Conservation (phyloP, 257 asterid genomes). For the Thymus quinquecostatus region DNA sequence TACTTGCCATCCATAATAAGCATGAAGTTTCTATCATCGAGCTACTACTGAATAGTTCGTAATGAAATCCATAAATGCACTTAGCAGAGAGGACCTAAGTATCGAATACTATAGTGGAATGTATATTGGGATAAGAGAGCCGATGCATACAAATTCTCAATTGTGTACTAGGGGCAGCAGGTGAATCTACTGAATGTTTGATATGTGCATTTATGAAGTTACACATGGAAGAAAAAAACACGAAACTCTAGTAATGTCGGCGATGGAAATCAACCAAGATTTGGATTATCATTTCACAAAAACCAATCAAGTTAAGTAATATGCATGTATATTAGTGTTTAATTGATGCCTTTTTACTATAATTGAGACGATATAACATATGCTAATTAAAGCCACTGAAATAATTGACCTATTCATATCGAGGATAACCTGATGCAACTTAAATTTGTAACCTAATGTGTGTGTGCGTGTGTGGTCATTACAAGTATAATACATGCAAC, state of each 20-base stretch:
- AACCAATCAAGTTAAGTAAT: neutral
- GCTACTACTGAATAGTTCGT: neutral
- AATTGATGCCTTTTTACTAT: neutral
- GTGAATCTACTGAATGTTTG: neutral
- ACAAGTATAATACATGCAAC: no score
- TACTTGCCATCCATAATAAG: no score
- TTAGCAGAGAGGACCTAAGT: no score
- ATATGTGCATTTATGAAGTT: neutral
- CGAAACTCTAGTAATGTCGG: no score
- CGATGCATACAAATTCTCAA: neutral
- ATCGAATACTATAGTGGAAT: no score
- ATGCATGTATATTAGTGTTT: no score
- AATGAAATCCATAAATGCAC: neutral
- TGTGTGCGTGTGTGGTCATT: neutral
- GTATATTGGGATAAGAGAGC: no score
- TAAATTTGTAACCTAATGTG: no score
- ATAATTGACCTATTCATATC: neutral
- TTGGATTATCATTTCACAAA: no score
- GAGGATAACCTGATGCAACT: neutral
- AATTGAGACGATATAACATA: neutral
- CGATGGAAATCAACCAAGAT: neutral
- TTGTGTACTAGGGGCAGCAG: no score
- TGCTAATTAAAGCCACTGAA: neutral
- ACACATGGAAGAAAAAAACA: no score
- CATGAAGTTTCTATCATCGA: neutral